Base-by-base conservation (phyloP, 2,329 filamentous ascomycete species). In the Cladosporium sp. region DNA sequence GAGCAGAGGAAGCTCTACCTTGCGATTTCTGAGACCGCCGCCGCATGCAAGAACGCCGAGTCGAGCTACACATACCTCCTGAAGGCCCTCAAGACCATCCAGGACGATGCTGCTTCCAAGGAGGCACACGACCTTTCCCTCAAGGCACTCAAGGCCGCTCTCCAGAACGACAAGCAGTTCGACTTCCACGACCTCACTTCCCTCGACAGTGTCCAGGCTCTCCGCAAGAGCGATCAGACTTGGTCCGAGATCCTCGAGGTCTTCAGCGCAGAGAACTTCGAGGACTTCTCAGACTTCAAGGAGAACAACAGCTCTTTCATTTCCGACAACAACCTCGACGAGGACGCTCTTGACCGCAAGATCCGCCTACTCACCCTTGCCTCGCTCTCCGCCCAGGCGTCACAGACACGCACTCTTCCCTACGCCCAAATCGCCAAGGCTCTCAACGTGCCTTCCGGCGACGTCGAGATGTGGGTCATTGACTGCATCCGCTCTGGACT, bases 401-500 rank as follows among this genome's bases (percentile, higher is more conserved):
- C 78, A 25, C 89, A 91, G 67, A 91, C 88, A 74, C 91, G 94
- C 75, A 92, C 95, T 75, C 90, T 99, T 62, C 90, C 94, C 67
- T 99, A 99, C 81, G 84, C 85, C 70, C 87, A 87, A 75, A 97
- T 99, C 76, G 87, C 91, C 70, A 90, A 90, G 76, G 90, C 92
- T 6, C 88, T 99, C 56, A 90, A 95, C 79, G 89, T 99, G 64
- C 88, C 92, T 54, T 76, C 82, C 56, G 89, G 91, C 69, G 92
- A 98, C 69, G 92, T 98, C 49, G 95, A 99, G 85, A 91, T 94
- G 86, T 99, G 95, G 95, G 92, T 96, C 71, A 99, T 99, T 75
- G 95, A 99, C 78, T 93, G 96, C 72, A 97, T 99, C 81, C 92
- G 95, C 71, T 92, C 93, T 57, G 93, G 93, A 36, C 88, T 99